Base-by-base conservation (phyloP, 805 yeast species). In the Yamadazyma phyllophila region DNA sequence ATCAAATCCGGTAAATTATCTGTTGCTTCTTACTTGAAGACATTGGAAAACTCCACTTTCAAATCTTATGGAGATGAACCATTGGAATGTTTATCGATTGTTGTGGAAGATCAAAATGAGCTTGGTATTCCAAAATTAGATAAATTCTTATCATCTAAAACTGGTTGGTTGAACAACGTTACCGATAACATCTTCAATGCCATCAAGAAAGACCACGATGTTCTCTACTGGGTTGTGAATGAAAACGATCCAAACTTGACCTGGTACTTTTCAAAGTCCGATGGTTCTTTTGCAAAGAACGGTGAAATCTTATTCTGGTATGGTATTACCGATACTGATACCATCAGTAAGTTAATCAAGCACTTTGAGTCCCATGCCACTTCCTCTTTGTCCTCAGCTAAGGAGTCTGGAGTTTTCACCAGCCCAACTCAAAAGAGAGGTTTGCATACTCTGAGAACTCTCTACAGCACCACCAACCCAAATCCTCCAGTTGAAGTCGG, bases 151-250 rank as follows among this genome's bases (percentile, higher is more conserved):
- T 88, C 95, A 17, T 80, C 95, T 16, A 84, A 86, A 63, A 78
- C 85, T 44, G 98, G 98, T 38, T 94, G 99, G 99, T 83, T 92
- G 63, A 94, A 94, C 72, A 92, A 92, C 54, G 97, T 94, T 45
- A 86, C 96, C 47, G 99, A 94, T 62, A 92, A 91, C 67, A 85
- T 94, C 43, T 94, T 96, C 80, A 78, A 76, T 44, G 82, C 95
- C 12, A 77, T 94, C 57, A 81, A 76, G 57, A 83, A 82, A 56
- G 96, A 91, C 61, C 85, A 80, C 66, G 56, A 75, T 29, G 66
- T 83, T 6, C 74, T 94, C 58, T 90, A 83, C 66, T 94, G 99
- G 99, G 78, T 82, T 39, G 92, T 89, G 39, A 77, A 82, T 56
- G 98, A 94, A 66, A 91, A 86, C 59, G 96, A 91, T 65, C 81